phyloP scores from a whole-genome alignment of 768 basidiomycete genomes.

The Lanmaoa pseudosensibilis region DNA sequence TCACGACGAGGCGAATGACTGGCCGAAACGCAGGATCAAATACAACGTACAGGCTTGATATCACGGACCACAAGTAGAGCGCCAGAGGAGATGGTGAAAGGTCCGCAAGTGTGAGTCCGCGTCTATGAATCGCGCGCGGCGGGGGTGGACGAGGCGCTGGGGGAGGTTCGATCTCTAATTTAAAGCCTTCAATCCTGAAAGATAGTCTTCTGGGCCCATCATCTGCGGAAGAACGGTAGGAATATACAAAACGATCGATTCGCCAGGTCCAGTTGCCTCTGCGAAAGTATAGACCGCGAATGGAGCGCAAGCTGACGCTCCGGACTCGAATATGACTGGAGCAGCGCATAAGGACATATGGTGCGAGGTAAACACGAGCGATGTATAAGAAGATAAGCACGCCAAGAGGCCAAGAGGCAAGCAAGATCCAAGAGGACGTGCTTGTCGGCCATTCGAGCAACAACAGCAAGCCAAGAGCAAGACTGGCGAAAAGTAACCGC shows the following conservation, averaged over 20 bases:
- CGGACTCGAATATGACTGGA: conserved; percentile 65
- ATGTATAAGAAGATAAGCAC: conserved; percentile 55
- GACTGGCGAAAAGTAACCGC: conserved; percentile 12
- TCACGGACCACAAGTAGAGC: conserved; percentile 32
- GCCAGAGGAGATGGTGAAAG: conserved; percentile 39
- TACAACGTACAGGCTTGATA: conserved; percentile 39
- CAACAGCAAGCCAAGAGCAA: conserved; percentile 12
- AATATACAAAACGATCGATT: conserved; percentile 64
- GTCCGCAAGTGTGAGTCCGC: conserved; percentile 44
- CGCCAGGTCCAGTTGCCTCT: conserved; percentile 53
- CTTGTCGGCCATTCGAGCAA: conserved; percentile 23
- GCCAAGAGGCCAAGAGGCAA: conserved; percentile 52
- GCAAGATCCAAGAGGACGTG: conserved; percentile 38
- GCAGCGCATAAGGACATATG: conserved; percentile 58
- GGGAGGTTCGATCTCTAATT: conserved; percentile 44
- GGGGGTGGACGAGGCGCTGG: conserved; percentile 15
- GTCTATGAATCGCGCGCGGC: conserved; percentile 32
- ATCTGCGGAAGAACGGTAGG: conserved; percentile 53
- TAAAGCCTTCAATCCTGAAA: conserved; percentile 61
- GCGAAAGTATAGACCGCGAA: conserved; percentile 72
- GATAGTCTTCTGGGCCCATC: conserved; percentile 55
- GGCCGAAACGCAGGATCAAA: conserved; percentile 66
- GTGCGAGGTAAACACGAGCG: conserved; percentile 64
- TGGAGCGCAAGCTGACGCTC: conserved; percentile 74
- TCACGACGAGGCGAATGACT: conserved; percentile 53